Evolutionary conservation across 176 grass and related monocot genomes (phyloP).

Genomic region (Calamus simplicifolius): DNA sequence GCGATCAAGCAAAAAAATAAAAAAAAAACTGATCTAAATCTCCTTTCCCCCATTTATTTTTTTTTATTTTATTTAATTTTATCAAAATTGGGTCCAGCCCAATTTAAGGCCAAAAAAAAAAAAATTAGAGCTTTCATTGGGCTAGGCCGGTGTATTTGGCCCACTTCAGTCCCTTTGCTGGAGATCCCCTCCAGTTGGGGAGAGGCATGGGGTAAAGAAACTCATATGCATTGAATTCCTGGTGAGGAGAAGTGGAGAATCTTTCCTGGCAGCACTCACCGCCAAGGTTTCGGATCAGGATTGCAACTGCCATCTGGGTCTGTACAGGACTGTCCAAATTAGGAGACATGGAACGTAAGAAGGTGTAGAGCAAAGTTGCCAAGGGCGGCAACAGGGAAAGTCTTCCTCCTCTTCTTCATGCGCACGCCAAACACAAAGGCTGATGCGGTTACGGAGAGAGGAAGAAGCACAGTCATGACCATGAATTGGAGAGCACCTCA

Average conservation of each 20-base stretch:
- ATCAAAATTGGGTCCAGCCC: too few relatives aligned
- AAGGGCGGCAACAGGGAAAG: not conserved
- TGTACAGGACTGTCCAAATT: constrained; percentile 10
- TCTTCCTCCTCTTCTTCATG: constrained; percentile 20
- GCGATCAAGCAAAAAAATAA: too few relatives aligned
- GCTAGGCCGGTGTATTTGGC: too few relatives aligned
- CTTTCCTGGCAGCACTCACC: constrained; percentile 1
- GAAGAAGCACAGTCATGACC: constrained; percentile 10
- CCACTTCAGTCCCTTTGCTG: constrained; percentile 7
- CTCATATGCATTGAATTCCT: constrained; percentile 13
- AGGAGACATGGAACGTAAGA: not conserved
- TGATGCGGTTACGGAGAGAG: constrained; percentile 12
- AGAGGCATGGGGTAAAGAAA: constrained; percentile 13
- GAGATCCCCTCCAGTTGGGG: not conserved
- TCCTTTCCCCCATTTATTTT: too few relatives aligned
- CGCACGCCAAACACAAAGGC: constrained; percentile 23
- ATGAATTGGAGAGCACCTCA: constrained; percentile 7
- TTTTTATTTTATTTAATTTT: too few relatives aligned
- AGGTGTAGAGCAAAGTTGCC: not conserved
- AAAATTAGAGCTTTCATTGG: too few relatives aligned
- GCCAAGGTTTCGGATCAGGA: not conserved
- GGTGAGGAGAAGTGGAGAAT: constrained; percentile 8
- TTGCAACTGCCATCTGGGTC: constrained; percentile 13
- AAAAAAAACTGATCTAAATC: too few relatives aligned
- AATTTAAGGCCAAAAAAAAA: too few relatives aligned